phyloP scores from a whole-genome alignment of 371 early-diverging fungal genomes.

The Synchytrium microbalum region DNA sequence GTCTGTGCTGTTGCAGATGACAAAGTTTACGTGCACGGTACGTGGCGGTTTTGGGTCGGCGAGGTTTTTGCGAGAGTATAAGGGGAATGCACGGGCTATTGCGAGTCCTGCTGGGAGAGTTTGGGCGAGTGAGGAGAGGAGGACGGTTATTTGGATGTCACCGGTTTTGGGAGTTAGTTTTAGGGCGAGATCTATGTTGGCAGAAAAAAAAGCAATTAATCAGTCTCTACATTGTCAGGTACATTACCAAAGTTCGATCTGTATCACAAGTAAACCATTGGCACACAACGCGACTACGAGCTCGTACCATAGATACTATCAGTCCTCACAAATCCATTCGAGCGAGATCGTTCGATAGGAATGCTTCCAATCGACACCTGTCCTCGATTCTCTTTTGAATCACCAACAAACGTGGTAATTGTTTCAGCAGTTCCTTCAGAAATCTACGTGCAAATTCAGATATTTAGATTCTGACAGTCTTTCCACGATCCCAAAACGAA shows the following conservation, averaged over 20 bases:
- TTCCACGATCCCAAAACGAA: neutral
- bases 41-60: constrained; percentile 16
- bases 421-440: neutral
- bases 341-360: neutral
- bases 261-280: too few relatives aligned
- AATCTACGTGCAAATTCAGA: neutral
- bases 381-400: neutral
- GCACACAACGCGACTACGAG: too few relatives aligned
- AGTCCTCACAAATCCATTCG: neutral
- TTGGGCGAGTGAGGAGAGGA: neutral
- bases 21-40: constrained; percentile 12
- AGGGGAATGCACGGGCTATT: constrained; percentile 30
- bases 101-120: constrained; percentile 6
- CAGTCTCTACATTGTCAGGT: too few relatives aligned
- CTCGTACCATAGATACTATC: neutral
- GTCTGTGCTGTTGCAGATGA: neutral
- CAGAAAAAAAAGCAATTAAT: too few relatives aligned
- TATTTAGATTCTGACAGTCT: too few relatives aligned
- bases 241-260: too few relatives aligned
- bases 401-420: neutral
- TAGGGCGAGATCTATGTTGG: neutral
- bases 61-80: constrained; percentile 24
- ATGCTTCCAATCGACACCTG: neutral
- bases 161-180: constrained; percentile 2
- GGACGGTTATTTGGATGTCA: neutral